A percentile compares a stretch with the other conserved stretches of the same genome.
phyloP scores from a whole-genome alignment of 2,329 filamentous ascomycete genomes.

The Venturia aucupariae region DNA sequence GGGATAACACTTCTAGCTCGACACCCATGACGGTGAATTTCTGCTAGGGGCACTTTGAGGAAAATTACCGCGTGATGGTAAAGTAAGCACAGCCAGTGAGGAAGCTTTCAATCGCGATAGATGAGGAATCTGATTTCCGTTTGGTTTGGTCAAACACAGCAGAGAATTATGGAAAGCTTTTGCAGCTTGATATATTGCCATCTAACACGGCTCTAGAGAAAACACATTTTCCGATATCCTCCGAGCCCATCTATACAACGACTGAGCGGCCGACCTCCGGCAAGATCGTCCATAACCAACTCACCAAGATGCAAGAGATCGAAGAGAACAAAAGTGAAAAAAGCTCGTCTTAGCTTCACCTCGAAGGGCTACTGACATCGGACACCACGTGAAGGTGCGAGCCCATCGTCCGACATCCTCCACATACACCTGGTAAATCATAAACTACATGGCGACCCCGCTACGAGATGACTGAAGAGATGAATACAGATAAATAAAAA shows the following conservation, averaged over 20 bases:
- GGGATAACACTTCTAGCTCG: too few relatives aligned
- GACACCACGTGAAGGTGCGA: neutral
- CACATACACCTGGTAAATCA: too few relatives aligned
- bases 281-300: neutral
- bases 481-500: neutral
- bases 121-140: too few relatives aligned
- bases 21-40: too few relatives aligned
- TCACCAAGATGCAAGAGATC: neutral
- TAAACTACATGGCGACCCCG: neutral
- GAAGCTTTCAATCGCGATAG: too few relatives aligned
- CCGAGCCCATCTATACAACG: too few relatives aligned
- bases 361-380: neutral
- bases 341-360: neutral
- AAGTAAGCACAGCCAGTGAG: too few relatives aligned
- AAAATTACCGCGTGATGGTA: too few relatives aligned
- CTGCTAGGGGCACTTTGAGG: too few relatives aligned
- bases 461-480: neutral
- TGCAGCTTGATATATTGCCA: neutral
- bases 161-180: neutral
- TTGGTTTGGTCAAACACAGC: neutral
- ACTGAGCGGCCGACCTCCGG: neutral
- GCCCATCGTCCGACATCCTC: neutral
- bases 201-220: neutral
- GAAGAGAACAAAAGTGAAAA: neutral
- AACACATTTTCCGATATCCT: neutral